A percentile compares a stretch with the other conserved stretches of the same genome.
Evolutionary conservation across 2,329 filamentous ascomycete species (phyloP).

Genomic region (Xylaria sp.): DNA sequence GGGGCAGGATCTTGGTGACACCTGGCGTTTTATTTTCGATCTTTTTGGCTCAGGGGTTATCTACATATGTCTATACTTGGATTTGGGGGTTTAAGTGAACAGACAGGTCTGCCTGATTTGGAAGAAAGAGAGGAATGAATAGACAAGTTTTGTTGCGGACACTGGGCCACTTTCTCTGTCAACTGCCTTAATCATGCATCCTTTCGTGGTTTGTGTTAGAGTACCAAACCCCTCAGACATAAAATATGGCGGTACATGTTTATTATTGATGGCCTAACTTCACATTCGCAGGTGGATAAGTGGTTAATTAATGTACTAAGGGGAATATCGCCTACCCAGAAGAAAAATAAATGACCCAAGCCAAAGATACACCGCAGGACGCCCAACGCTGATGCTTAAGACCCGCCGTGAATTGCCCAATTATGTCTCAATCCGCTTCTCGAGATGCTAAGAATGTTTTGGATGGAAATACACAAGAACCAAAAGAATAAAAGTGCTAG

Average conservation of each 20-base stretch:
- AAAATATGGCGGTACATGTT: constrained; percentile 3
- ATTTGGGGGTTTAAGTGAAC: background rate
- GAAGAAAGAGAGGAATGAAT: background rate
- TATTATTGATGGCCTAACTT: constrained; percentile 7
- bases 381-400: constrained; percentile 37
- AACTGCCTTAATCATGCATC: background rate
- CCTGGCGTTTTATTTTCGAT: constrained; percentile 6
- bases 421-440: constrained; percentile 16
- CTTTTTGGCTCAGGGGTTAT: background rate
- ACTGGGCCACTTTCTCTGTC: background rate
- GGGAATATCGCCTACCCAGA: constrained; percentile 3
- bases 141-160: background rate
- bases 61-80: background rate
- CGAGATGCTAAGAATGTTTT: constrained; percentile 6
- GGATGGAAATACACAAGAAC: constrained; percentile 1
- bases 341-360: background rate
- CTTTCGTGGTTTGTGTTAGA: background rate
- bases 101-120: background rate
- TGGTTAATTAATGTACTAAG: background rate
- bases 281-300: background rate
- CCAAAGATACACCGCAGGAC: constrained; percentile 19
- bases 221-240: background rate
- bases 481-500: constrained; percentile 1
- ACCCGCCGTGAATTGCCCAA: constrained; percentile 9
- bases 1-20: background rate